Evolutionary conservation across 805 yeast species (phyloP).

Genomic region (Yarrowia sp.): DNA sequence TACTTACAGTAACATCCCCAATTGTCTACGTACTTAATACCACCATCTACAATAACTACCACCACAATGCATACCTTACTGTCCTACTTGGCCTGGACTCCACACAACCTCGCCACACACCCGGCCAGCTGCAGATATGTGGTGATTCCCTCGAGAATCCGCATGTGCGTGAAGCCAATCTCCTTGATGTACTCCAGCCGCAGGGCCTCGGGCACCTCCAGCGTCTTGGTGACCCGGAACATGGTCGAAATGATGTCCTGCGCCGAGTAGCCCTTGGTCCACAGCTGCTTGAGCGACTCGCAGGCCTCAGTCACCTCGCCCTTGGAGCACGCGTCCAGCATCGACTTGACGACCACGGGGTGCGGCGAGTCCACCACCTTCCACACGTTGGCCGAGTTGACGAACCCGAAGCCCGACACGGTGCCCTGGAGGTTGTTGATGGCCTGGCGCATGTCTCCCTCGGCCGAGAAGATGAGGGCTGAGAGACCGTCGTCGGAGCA

Average conservation of each 20-base stretch:
- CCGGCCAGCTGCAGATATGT: constrained; percentile 85
- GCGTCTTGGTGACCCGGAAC: constrained; percentile 79
- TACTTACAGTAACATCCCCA: no score
- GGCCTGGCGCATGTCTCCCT: constrained; percentile 99
- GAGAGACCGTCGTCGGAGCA: constrained; percentile 87
- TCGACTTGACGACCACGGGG: constrained; percentile 75
- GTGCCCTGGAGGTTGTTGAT: constrained; percentile 91
- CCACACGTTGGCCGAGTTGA: constrained; percentile 89
- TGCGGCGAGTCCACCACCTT: constrained; percentile 96
- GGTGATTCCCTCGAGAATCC: constrained; percentile 89
- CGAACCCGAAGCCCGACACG: constrained; percentile 87
- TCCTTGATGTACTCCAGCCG: constrained; percentile 77
- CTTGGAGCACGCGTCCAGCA: constrained; percentile 48
- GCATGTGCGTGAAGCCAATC: constrained; percentile 88
- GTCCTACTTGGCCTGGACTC: neutral
- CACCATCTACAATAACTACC: no score
- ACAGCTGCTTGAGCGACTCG: constrained; percentile 60
- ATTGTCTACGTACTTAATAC: neutral
- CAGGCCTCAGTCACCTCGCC: constrained; percentile 64
- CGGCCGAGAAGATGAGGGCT: constrained; percentile 91
- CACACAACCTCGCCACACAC: constrained; percentile 57
- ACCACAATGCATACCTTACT: neutral
- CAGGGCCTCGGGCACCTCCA: constrained; percentile 61
- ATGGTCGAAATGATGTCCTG: constrained; percentile 89
- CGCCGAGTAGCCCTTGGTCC: constrained; percentile 91